Percentiles rank a stretch among this genome's conserved stretches.
Conservation (phyloP, 2,329 filamentous ascomycete genomes). For the Aspergillus ruber region DNA sequence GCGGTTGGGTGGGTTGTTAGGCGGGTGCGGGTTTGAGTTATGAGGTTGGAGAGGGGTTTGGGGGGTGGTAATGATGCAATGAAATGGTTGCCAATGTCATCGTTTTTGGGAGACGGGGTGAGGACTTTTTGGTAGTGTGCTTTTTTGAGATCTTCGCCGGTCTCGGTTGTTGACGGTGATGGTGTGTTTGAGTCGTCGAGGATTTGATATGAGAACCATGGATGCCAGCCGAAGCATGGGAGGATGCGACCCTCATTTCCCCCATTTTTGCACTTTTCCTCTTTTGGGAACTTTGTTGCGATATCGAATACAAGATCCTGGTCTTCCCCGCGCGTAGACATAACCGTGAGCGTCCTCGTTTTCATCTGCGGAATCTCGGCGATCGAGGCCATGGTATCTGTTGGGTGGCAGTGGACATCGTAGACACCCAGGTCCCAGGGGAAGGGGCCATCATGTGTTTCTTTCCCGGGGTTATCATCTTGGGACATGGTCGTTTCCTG, state of each 20-base stretch:
- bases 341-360: slow-evolving; percentile 52
- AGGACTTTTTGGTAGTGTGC: slow-evolving; percentile 52
- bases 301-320: slow-evolving; percentile 52
- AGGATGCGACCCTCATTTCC: slow-evolving; percentile 42
- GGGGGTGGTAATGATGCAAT: slow-evolving; percentile 49
- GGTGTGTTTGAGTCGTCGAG: slow-evolving; percentile 39
- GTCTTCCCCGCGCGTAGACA: slow-evolving; percentile 58
- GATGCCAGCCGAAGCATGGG: slow-evolving; percentile 62
- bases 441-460: slow-evolving; percentile 31
- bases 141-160: slow-evolving; percentile 25
- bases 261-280: slow-evolving; percentile 12
- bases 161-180: slow-evolving; percentile 5
- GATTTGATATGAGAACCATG: slow-evolving; percentile 60
- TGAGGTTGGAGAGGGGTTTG: slow-evolving; percentile 46
- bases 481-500: background rate
- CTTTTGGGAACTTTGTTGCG: slow-evolving; percentile 36
- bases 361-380: slow-evolving; percentile 51
- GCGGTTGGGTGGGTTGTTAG: slow-evolving; percentile 49
- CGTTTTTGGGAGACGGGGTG: slow-evolving; percentile 40
- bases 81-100: slow-evolving; percentile 45
- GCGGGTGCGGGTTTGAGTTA: slow-evolving; percentile 44
- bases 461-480: background rate
- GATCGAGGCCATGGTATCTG: slow-evolving; percentile 56
- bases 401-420: slow-evolving; percentile 62
- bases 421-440: slow-evolving; percentile 59